Evolutionary conservation across 2,329 filamentous ascomycete genomes (phyloP), one percentile per base, ranked within the genome.

Genomic region (Calonectria pteridis): DNA sequence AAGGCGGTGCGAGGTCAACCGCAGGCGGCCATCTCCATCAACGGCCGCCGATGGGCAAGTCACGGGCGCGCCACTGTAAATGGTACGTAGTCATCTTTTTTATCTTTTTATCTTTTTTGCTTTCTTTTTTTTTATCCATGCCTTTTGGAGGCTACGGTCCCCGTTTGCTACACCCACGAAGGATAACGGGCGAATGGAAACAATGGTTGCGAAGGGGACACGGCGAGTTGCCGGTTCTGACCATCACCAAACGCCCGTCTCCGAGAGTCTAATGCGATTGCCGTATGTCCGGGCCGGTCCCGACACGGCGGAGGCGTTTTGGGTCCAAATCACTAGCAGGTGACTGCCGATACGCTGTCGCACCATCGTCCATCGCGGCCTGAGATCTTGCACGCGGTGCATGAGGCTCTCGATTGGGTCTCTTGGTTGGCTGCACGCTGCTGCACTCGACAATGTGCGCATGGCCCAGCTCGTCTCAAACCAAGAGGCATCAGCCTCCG

Each of bases 211-310:
- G 58, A 46, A 43, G 67, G 28, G 43, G 18, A 63, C 31, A 59
- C 65, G 50, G 65, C 62, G 59, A 59, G 62, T 50, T 49, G 63
- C 71, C 71, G 71, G 66, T 58, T 65, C 66, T 50, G 18, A 37
- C 64, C 58, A 50, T 37, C 35, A 35, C 33, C 26, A 40, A 58
- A 73, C 51, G 16, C 46, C 67, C 59, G 59, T 64, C 37, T 64
- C 67, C 67, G 59, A 53, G 59, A 28, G 28, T 72, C 49, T 33
- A 62, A 71, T 72, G 67, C 49, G 64, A 70, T 33, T 69, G 71
- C 73, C 80, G 73, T 77, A 77, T 77, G 76, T 67, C 78, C 78
- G 78, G 78, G 74, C 78, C 78, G 78, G 78, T 79, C 73, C 77
- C 68, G 68, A 73, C 43, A 74, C 64, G 50, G 65, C 67, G 71